phyloP scores from a whole-genome alignment of 2,329 filamentous ascomycete genomes.

The Plenodomus tracheiphilus region DNA sequence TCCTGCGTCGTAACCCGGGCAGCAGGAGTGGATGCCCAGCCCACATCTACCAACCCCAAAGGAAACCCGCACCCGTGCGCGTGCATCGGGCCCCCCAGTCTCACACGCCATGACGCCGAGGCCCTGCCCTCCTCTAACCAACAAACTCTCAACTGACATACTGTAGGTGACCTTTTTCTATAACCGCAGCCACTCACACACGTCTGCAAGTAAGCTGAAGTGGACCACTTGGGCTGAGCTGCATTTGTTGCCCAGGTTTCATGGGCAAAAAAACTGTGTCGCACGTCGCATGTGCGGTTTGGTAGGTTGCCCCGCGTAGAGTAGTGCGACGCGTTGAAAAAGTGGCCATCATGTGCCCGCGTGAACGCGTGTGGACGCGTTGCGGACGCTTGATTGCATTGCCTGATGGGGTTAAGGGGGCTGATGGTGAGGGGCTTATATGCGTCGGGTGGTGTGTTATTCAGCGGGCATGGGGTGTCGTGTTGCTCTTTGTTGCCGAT shows the following conservation, averaged over 20 bases:
- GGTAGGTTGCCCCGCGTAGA: too few relatives aligned
- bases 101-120: too few relatives aligned
- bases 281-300: too few relatives aligned
- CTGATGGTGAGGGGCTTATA: neutral
- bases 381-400: too few relatives aligned
- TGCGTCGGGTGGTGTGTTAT: neutral
- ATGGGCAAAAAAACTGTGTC: too few relatives aligned
- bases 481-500: too few relatives aligned
- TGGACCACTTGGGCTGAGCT: slow-evolving; percentile 6
- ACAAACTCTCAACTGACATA: too few relatives aligned
- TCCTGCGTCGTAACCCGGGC: neutral
- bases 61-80: too few relatives aligned
- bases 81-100: too few relatives aligned
- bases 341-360: slow-evolving; percentile 16
- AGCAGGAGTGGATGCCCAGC: neutral
- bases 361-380: slow-evolving; percentile 29
- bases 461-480: too few relatives aligned
- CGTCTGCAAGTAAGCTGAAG: neutral
- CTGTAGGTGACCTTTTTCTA: too few relatives aligned
- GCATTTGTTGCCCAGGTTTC: slow-evolving; percentile 2
- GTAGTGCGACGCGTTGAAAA: slow-evolving; percentile 22
- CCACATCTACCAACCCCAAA: neutral
- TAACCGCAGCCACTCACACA: slow-evolving; percentile 8
- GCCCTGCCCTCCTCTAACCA: too few relatives aligned
- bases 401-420: slow-evolving; percentile 6